Evolutionary conservation across 169 alveolate species (phyloP).

Genomic region (Plasmodium yoelii): DNA sequence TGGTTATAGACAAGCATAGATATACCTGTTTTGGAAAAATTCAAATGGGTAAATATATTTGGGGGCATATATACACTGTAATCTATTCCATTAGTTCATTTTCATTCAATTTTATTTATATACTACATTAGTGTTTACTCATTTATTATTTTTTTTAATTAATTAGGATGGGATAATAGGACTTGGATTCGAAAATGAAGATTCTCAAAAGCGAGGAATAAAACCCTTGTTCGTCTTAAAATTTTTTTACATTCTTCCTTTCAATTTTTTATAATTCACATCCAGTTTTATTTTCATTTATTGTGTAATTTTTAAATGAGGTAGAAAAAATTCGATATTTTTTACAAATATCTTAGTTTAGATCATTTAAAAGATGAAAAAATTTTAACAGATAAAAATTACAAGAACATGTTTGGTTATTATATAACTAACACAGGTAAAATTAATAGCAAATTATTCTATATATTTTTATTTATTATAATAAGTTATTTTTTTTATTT

Average conservation of each 20-base stretch:
- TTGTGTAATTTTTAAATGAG: background rate
- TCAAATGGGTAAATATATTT: conserved; percentile 50
- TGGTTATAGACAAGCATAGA: conserved; percentile 51
- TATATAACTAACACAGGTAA: conserved; percentile 48
- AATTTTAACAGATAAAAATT: conserved; percentile 27
- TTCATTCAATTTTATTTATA: background rate
- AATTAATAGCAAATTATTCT: background rate
- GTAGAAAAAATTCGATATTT: background rate
- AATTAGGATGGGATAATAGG: conserved; percentile 86
- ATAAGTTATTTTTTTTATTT: background rate
- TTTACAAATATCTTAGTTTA: conserved; percentile 17
- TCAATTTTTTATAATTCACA: background rate
- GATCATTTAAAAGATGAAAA: conserved; percentile 46
- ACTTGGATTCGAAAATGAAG: conserved; percentile 83
- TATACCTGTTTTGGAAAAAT: conserved; percentile 70
- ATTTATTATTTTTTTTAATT: conserved; percentile 12
- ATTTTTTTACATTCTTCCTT: background rate
- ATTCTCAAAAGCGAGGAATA: conserved; percentile 80
- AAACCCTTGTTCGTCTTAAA: conserved; percentile 77
- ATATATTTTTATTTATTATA: background rate
- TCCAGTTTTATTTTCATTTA: background rate
- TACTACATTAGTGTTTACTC: background rate
- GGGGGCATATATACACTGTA: background rate
- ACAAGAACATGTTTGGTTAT: conserved; percentile 62
- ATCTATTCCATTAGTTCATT: background rate